A percentile compares a stretch with the other conserved stretches of the same genome.
Evolutionary conservation across 345 rosid species (phyloP).

Genomic region (Barbarea vulgaris): DNA sequence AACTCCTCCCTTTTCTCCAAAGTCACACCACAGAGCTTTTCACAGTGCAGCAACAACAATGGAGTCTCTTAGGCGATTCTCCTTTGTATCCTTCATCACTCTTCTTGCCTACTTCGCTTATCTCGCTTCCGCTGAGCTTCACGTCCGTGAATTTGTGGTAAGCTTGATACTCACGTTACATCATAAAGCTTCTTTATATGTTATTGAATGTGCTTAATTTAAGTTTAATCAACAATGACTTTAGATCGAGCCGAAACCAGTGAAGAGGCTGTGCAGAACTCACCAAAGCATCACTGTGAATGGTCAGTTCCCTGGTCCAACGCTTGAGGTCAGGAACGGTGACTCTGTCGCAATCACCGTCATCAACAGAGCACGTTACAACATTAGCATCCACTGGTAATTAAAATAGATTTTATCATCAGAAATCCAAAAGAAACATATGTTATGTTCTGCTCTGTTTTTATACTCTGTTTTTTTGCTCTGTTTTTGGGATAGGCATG

Average conservation of each 20-base stretch:
- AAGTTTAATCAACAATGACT: background rate
- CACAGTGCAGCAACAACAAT: slow-evolving; percentile 18
- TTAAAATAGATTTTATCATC: background rate
- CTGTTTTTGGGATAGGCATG: slow-evolving; percentile 55
- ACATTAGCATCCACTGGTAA: slow-evolving; percentile 78
- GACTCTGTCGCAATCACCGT: slow-evolving; percentile 70
- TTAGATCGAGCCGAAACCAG: slow-evolving; percentile 63
- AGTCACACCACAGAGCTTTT: slow-evolving; percentile 24
- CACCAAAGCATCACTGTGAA: slow-evolving; percentile 69
- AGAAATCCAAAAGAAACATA: background rate
- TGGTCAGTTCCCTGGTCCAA: slow-evolving; percentile 87
- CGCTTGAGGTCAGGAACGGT: slow-evolving; percentile 70
- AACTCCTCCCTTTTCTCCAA: slow-evolving; percentile 14
- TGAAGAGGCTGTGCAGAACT: slow-evolving; percentile 95
- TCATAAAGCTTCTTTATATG: slow-evolving; percentile 1
- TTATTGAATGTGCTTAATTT: background rate
- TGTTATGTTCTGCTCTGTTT: slow-evolving; percentile 8
- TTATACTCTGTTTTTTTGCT: slow-evolving; percentile 23
- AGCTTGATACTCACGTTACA: slow-evolving; percentile 14
- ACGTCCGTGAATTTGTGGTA: slow-evolving; percentile 44
- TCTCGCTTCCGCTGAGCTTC: slow-evolving; percentile 42
- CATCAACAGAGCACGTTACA: slow-evolving; percentile 68
- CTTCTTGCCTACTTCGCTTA: slow-evolving; percentile 33
- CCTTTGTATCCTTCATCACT: slow-evolving; percentile 9
- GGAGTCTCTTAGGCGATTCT: slow-evolving; percentile 32